Conservation (phyloP, 345 rosid species). For the Murraya paniculata region DNA sequence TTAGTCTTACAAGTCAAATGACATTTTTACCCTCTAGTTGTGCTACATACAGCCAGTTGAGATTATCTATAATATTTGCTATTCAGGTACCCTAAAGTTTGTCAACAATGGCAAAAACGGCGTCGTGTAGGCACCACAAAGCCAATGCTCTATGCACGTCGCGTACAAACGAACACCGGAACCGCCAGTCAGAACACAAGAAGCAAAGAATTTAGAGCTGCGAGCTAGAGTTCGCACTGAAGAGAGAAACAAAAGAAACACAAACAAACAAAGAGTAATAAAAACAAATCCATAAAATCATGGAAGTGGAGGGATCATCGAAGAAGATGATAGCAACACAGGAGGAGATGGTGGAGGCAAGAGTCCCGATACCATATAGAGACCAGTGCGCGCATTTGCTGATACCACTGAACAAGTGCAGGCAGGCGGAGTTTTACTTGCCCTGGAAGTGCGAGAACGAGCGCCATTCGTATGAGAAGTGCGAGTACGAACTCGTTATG, state of each 20-base stretch:
- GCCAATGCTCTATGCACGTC: no score
- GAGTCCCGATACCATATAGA: conserved; percentile 75
- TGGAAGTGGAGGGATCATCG: conserved; percentile 89
- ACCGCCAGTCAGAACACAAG: neutral
- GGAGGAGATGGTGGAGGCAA: conserved; percentile 86
- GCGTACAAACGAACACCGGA: neutral
- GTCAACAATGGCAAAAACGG: no score
- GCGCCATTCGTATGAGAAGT: conserved; percentile 95
- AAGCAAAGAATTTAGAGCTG: neutral
- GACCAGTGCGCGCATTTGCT: conserved; percentile 96
- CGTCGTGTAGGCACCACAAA: no score
- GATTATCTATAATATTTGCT: no score
- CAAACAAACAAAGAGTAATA: neutral
- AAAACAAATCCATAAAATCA: conserved; percentile 9
- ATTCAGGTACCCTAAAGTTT: no score
- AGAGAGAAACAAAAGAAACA: neutral
- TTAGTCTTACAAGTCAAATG: neutral
- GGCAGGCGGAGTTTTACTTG: conserved; percentile 88
- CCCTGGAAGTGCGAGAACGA: conserved; percentile 98
- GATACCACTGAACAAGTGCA: conserved; percentile 94
- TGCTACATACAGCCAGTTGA: no score
- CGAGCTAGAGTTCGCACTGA: neutral
- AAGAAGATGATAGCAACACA: conserved; percentile 98
- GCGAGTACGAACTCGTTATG: conserved; percentile 98
- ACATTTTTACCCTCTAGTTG: neutral